phyloP scores from a whole-genome alignment of 495 filamentous ascomycete genomes.

The Talaromyces thailandensis region DNA sequence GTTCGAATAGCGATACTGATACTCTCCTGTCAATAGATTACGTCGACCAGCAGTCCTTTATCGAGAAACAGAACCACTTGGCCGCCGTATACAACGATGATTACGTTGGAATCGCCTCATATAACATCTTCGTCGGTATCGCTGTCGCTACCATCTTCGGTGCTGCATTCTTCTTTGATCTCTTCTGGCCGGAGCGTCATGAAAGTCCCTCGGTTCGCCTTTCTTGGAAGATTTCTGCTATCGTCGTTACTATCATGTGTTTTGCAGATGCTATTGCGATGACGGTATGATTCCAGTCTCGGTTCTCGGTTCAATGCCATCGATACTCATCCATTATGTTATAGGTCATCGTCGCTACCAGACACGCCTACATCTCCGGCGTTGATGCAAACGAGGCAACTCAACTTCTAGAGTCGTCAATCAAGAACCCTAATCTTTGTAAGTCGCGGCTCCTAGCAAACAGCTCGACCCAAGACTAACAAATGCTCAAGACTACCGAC shows the following conservation, averaged over 20 bases:
- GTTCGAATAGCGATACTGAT: not conserved
- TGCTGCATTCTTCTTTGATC: conserved; percentile 44
- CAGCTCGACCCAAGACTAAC: conserved; percentile 3
- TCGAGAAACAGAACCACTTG: conserved; percentile 18
- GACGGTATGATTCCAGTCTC: conserved; percentile 19
- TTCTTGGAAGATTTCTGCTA: conserved; percentile 38
- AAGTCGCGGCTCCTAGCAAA: conserved; percentile 6
- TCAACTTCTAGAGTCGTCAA: conserved; percentile 16
- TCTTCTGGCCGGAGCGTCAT: conserved; percentile 41
- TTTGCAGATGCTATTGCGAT: conserved; percentile 29
- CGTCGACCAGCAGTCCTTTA: conserved; percentile 33
- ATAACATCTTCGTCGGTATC: conserved; percentile 45
- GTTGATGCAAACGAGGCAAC: conserved; percentile 15
- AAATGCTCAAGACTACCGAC: conserved; percentile 23
- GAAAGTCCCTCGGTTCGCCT: conserved; percentile 32
- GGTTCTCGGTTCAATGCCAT: not conserved
- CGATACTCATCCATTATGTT: not conserved
- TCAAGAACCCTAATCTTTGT: conserved; percentile 19
- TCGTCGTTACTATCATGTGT: conserved; percentile 30
- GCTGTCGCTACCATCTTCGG: conserved; percentile 46
- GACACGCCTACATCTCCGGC: conserved; percentile 25
- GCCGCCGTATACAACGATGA: conserved; percentile 35
- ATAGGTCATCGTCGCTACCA: conserved; percentile 30
- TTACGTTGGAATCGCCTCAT: conserved; percentile 36
- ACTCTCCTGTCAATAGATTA: conserved; percentile 24